A percentile compares a stretch with the other conserved stretches of the same genome.
These are phyloP conservation scores for Chondrus crispus DNA, from an alignment of 23 red algal species.

Conservation along the genomic window DNA sequence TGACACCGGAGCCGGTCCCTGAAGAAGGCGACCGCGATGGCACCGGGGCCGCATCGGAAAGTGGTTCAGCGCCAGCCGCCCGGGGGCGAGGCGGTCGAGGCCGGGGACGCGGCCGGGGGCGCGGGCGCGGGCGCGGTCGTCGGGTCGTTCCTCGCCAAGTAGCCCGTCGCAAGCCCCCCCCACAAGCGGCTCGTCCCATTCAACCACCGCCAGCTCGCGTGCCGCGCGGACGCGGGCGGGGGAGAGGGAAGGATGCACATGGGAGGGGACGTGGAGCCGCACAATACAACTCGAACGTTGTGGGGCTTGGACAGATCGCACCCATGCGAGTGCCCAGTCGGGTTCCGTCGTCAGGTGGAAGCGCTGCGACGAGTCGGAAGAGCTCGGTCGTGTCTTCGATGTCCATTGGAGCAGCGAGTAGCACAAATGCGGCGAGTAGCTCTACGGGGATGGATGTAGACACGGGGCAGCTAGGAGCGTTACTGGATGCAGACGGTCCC, in stretches of 20 bases:
- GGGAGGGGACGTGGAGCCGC: not conserved
- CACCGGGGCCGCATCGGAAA: no score
- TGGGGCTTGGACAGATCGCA: conserved; percentile 65
- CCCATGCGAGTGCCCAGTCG: conserved; percentile 7
- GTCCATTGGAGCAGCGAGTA: conserved; percentile 44
- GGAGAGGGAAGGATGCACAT: not conserved
- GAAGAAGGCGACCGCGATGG: no score
- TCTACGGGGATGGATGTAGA: not conserved
- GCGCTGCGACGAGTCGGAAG: conserved; percentile 22
- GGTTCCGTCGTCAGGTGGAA: not conserved
- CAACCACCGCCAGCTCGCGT: not conserved
- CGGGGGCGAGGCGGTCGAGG: not conserved
- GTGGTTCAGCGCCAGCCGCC: no score
- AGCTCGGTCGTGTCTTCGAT: conserved; percentile 47
- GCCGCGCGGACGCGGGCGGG: not conserved
- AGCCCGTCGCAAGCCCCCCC: conserved; percentile 18
- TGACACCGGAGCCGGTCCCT: no score
- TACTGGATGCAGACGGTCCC: not conserved
- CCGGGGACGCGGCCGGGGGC: conserved; percentile 24
- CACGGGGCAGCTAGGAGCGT: no score
- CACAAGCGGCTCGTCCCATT: not conserved
- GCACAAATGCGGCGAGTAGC: not conserved
- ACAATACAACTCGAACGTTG: conserved; percentile 3
- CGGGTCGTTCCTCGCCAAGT: conserved; percentile 44
- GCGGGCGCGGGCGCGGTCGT: conserved; percentile 47